phyloP scores from a whole-genome alignment of 75 land plant genomes.

The Picea glauca region DNA sequence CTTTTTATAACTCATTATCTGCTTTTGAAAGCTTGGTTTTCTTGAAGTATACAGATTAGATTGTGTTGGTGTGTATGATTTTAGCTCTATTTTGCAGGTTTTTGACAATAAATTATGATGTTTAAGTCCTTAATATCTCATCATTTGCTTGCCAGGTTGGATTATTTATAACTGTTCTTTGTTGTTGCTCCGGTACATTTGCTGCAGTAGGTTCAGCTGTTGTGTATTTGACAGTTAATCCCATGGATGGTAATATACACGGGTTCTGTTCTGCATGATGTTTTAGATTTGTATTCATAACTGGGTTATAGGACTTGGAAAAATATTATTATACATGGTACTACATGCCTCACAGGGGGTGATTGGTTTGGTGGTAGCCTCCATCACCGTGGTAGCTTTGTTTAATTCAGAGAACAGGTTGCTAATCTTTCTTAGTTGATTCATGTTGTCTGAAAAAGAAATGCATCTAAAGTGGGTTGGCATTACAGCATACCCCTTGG shows the following conservation, averaged over 20 bases:
- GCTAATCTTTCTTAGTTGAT: background rate
- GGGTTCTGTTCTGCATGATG: background rate
- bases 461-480: background rate
- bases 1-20: background rate
- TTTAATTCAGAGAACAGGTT: background rate
- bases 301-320: background rate
- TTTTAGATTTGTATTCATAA: background rate
- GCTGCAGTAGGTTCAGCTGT: background rate
- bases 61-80: too few relatives aligned
- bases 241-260: background rate
- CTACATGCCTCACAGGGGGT: background rate
- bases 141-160: background rate
- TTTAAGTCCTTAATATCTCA: too few relatives aligned
- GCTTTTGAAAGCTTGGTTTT: too few relatives aligned
- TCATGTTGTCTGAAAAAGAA: background rate
- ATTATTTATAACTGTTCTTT: background rate
- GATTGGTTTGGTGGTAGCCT: background rate
- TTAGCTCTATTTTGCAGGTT: too few relatives aligned
- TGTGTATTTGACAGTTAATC: too few relatives aligned
- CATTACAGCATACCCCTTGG: too few relatives aligned
- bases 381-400: background rate
- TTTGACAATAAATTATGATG: too few relatives aligned
- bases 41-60: too few relatives aligned
- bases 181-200: background rate
- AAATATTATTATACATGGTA: background rate